Evolutionary conservation across 768 basidiomycete species (phyloP), one percentile per base, ranked within the genome.

Genomic region (Phylloporus sp.): DNA sequence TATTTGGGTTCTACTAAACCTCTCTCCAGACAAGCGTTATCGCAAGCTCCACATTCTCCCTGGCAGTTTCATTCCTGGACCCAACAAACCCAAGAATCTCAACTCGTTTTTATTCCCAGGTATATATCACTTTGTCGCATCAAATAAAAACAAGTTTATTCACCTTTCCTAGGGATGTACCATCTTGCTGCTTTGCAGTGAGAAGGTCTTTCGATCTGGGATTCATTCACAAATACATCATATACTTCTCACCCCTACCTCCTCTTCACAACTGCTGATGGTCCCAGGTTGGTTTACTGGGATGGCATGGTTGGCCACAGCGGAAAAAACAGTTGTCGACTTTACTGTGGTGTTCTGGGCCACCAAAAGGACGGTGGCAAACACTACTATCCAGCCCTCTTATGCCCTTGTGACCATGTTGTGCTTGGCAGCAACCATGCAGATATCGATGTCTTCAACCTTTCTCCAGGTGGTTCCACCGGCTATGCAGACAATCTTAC

Each of bases 311-410:
- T 67, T 7, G 68, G 5, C 63, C 41, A 70, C 33, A 44, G 56
- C 9, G 64, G 68, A 3, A 45, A 53, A 8, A 53, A 57, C 10
- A 67, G 64, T 0, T 78, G 76, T 49, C 61, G 60, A 0, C 8
- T 64, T 0, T 62, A 53, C 39, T 73, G 71, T 47, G 20, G 31
- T 0, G 9, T 65, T 2, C 27, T 26, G 3, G 66, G 71, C 1
- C 57, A 61, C 0, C 60, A 40, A 5, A 68, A 69, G 44, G n/a
- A n/a, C n/a, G n/a, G n/a, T n/a, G 48, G 53, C 0, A 40, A 50
- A 3, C 55, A 58, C 13, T 71, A 73, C 34, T 72, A 67, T 48
- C 66, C 69, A 0, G 69, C 52, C 27, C 27, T 27, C 11, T 11
- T 27, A 9, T 27, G 27, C 11, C 27, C 9, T 5, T 11, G 9